phyloP scores from a whole-genome alignment of 2,329 filamentous ascomycete species.

The Aspergillus thermomutatus region DNA sequence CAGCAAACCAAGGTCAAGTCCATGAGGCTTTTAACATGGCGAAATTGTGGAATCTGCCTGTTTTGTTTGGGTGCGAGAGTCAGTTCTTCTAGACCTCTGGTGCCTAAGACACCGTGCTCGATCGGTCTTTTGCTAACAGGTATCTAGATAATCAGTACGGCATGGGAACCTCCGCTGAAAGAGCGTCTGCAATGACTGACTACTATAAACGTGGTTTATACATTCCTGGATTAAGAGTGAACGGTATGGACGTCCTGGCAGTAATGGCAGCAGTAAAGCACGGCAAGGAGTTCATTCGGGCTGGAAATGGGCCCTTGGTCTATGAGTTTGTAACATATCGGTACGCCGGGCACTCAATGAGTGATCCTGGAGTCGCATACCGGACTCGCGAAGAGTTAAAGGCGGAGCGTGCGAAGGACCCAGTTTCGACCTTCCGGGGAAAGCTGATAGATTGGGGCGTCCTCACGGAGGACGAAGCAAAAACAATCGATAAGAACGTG shows the following conservation, averaged over 20 bases:
- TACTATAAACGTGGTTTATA: slow-evolving; percentile 99
- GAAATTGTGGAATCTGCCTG: slow-evolving; percentile 91
- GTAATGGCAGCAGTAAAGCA: slow-evolving; percentile 91
- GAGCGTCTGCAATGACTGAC: slow-evolving; percentile 92
- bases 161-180: slow-evolving; percentile 95
- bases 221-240: slow-evolving; percentile 98
- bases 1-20: slow-evolving; percentile 96
- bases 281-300: slow-evolving; percentile 76
- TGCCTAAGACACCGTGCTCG: not conserved
- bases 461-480: slow-evolving; percentile 84
- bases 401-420: slow-evolving; percentile 90
- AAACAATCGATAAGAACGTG: slow-evolving; percentile 88
- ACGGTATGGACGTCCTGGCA: slow-evolving; percentile 98
- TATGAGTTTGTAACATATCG: slow-evolving; percentile 98
- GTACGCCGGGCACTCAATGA: slow-evolving; percentile 98
- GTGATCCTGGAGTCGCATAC: slow-evolving; percentile 96
- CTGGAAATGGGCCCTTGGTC: slow-evolving; percentile 84
- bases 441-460: slow-evolving; percentile 92
- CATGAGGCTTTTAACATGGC: slow-evolving; percentile 99
- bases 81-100: slow-evolving; percentile 52
- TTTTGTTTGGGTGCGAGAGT: slow-evolving; percentile 97
- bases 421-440: slow-evolving; percentile 91
- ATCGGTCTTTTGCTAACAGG: slow-evolving; percentile 3
- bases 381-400: slow-evolving; percentile 97
- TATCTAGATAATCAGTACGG: slow-evolving; percentile 96